These are phyloP conservation scores for Vitis rotundifolia DNA, from an alignment of 164 flowering plant species.

Conservation along the genomic window DNA sequence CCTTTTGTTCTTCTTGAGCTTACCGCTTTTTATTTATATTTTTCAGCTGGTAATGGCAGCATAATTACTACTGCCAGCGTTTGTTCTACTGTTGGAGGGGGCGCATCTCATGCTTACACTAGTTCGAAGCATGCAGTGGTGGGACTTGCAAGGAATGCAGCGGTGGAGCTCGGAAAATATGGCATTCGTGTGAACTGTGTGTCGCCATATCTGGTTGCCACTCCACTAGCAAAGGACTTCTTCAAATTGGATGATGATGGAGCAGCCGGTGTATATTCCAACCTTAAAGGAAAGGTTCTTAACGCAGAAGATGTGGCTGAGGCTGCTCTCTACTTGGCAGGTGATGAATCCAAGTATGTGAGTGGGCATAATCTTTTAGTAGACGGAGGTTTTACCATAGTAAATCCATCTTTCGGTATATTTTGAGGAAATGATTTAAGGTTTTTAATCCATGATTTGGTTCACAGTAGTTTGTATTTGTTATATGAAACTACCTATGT, in stretches of 20 bases:
- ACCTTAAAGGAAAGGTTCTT: constrained; percentile 23
- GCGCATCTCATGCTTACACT: constrained; percentile 27
- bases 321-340: constrained; percentile 30
- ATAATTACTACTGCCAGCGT: constrained; percentile 27
- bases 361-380: constrained; percentile 33
- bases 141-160: constrained; percentile 29
- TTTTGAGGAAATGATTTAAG: too few relatives aligned
- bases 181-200: constrained; percentile 34
- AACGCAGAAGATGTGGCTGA: constrained; percentile 35
- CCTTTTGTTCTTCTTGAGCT: too few relatives aligned
- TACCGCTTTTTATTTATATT: too few relatives aligned
- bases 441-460: too few relatives aligned
- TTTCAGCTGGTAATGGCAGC: constrained; percentile 2
- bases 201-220: constrained; percentile 22
- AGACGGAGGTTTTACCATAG: constrained; percentile 37
- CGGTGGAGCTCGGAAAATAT: constrained; percentile 29
- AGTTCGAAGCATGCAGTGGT: constrained; percentile 29
- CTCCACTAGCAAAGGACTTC: constrained; percentile 13
- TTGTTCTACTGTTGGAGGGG: constrained; percentile 16
- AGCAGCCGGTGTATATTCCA: neutral
- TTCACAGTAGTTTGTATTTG: constrained; percentile 4
- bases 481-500: too few relatives aligned
- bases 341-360: constrained; percentile 35
- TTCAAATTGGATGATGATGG: constrained; percentile 7
- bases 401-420: constrained; percentile 11